phyloP scores from a whole-genome alignment of 2,329 filamentous ascomycete genomes.

The Cladosporium velox region DNA sequence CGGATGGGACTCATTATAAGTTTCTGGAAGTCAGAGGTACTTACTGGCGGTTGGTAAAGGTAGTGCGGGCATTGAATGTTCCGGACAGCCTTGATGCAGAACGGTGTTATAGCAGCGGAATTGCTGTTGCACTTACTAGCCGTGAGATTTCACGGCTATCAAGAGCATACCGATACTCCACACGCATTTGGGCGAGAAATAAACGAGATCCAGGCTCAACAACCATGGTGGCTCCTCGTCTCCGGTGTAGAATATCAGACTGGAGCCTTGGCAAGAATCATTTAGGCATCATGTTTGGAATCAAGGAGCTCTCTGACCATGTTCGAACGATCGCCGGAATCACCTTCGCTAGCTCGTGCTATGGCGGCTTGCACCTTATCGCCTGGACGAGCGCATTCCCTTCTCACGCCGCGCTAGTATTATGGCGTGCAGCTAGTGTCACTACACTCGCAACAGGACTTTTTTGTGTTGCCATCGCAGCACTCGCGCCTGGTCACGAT shows the following conservation, averaged over 20 bases:
- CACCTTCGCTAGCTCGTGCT: neutral
- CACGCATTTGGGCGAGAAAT: too few species aligned
- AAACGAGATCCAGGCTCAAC: too few species aligned
- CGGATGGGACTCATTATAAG: neutral
- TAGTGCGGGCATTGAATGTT: too few species aligned
- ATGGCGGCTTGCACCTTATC: constrained; percentile 1
- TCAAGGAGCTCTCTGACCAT: neutral
- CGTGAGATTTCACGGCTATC: too few species aligned
- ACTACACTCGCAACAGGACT: neutral
- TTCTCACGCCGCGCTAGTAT: neutral
- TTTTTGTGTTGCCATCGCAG: neutral
- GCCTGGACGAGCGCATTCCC: neutral
- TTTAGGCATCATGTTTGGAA: neutral
- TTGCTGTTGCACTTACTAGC: too few species aligned
- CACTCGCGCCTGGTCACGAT: too few species aligned
- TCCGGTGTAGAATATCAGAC: too few species aligned
- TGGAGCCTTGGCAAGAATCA: neutral
- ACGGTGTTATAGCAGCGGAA: too few species aligned
- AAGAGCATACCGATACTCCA: too few species aligned
- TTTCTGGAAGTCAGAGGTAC: neutral
- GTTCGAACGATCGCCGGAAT: neutral
- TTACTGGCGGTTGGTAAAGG: too few species aligned
- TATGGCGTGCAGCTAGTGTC: constrained; percentile 1
- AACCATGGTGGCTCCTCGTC: too few species aligned
- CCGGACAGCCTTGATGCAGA: too few species aligned